Evolutionary conservation across 176 grass and related monocot genomes (phyloP), one percentile per base, ranked within the genome.

Genomic region (Elaeis guineensis): DNA sequence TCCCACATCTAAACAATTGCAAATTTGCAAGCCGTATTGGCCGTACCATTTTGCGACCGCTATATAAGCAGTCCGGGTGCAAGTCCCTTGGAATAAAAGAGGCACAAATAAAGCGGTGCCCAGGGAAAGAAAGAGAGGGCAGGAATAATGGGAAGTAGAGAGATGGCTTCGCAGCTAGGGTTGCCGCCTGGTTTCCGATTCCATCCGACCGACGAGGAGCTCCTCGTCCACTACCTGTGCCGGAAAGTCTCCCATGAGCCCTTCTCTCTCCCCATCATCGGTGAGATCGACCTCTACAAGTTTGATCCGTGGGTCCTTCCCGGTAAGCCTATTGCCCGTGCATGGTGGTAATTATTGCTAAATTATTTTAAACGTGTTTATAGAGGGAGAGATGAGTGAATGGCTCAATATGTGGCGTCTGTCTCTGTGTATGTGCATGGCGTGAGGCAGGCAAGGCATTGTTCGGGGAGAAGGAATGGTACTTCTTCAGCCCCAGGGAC

Each of bases 211-310:
- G 54, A 56, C 54, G 19, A 11, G 19, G 54, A 56, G 54, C 54
- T 56, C 21, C 19, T 56, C 54, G 54, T 56, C 54, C 54, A 56
- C 54, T 56, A 56, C 21, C 21, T 56, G 54, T 56, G 19, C 54
- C 18, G 11, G 54, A 56, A 22, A 21, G 54, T 56, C 8, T 56
- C 19, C 9, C 16, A 14, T 5, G 19, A 56, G 21, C 6, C 6
- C 54, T 56, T 56, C 19, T 56, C 19, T 14, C 54, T 21, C 5
- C 19, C 54, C 11, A 19, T 56, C 19, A 56, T 56, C 19, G 21
- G 19, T 11, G 54, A 56, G 3, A 56, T 56, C 54, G 54, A 56
- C 12, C 54, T 56, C 54, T 56, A 56, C 54, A 56, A 56, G 54
- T 56, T 56, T 21, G 54, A 56, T 21, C 54, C 54, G 21, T 56